A percentile compares a stretch with the other conserved stretches of the same genome.
These are phyloP conservation scores for Geotrichum fermentans DNA, from an alignment of 1,139 yeast genomes.

Conservation along the genomic window DNA sequence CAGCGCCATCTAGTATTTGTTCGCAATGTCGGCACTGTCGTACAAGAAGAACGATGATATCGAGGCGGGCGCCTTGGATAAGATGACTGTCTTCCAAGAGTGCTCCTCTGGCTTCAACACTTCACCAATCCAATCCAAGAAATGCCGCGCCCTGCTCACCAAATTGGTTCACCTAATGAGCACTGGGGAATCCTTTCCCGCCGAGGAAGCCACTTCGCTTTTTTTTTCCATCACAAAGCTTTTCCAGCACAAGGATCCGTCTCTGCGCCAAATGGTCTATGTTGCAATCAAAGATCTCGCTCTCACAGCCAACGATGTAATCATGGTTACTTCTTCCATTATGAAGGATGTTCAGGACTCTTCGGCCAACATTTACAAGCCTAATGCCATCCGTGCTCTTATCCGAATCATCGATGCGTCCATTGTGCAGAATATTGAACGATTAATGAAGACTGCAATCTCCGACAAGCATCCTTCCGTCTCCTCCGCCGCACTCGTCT, in stretches of 20 bases:
- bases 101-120: conserved; percentile 91
- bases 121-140: conserved; percentile 81
- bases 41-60: conserved; percentile 82
- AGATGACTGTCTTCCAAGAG: conserved; percentile 96
- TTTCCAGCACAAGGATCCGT: conserved; percentile 87
- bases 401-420: conserved; percentile 86
- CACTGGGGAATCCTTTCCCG: conserved; percentile 82
- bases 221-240: conserved; percentile 92
- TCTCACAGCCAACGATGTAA: conserved; percentile 77
- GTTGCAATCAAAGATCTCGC: conserved; percentile 89
- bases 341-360: conserved; percentile 92
- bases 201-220: conserved; percentile 83
- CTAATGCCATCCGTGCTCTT: conserved; percentile 90
- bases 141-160: conserved; percentile 75
- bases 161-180: conserved; percentile 62
- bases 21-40: conserved; percentile 65
- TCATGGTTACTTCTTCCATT: conserved; percentile 96
- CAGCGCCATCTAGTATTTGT: no score
- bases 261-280: conserved; percentile 90
- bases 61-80: conserved; percentile 72
- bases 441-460: conserved; percentile 86
- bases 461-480: conserved; percentile 87
- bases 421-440: conserved; percentile 90
- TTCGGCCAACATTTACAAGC: conserved; percentile 79
- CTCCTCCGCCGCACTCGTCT: conserved; percentile 86